Evolutionary conservation across 2,329 filamentous ascomycete species (phyloP).

Genomic region (Beauveria rudraprayagi): DNA sequence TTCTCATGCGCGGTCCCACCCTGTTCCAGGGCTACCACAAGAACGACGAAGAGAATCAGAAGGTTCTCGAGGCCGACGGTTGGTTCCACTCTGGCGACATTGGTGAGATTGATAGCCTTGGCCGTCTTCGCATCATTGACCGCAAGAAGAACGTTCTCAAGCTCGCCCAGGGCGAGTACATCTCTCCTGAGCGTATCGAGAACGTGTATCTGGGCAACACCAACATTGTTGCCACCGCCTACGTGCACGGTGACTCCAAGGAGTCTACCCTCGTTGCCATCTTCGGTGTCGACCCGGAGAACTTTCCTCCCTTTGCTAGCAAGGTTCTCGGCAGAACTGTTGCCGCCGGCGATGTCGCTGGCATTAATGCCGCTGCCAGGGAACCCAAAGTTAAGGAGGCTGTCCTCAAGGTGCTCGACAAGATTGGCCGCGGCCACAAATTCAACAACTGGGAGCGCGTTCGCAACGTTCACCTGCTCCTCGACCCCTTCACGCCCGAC

Average conservation of each 20-base stretch:
- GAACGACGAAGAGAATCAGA: conserved; percentile 79
- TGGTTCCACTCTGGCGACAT: conserved; percentile 99
- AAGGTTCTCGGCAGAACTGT: conserved; percentile 66
- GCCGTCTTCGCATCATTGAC: conserved; percentile 89
- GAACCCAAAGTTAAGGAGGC: conserved; percentile 67
- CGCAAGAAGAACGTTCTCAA: conserved; percentile 98
- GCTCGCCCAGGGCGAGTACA: conserved; percentile 94
- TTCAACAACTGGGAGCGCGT: conserved; percentile 90
- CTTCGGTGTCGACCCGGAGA: conserved; percentile 78
- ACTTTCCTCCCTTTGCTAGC: conserved; percentile 73
- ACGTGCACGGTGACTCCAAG: conserved; percentile 82
- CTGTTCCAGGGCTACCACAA: conserved; percentile 85
- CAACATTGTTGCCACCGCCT: conserved; percentile 70
- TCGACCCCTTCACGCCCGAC: conserved; percentile 89
- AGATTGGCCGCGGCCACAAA: conserved; percentile 72
- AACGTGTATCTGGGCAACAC: conserved; percentile 84
- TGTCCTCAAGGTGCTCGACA: conserved; percentile 70
- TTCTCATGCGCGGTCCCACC: conserved; percentile 70
- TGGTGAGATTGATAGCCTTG: conserved; percentile 72
- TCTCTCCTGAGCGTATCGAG: conserved; percentile 94
- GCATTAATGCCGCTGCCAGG: conserved; percentile 57
- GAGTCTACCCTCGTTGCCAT: conserved; percentile 78
- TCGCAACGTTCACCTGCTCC: conserved; percentile 60
- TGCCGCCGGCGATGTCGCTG: conserved; percentile 53
- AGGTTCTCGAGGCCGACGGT: conserved; percentile 75